Evolutionary conservation across 2,329 filamentous ascomycete species (phyloP).

Genomic region (Colletotrichum acutatum): DNA sequence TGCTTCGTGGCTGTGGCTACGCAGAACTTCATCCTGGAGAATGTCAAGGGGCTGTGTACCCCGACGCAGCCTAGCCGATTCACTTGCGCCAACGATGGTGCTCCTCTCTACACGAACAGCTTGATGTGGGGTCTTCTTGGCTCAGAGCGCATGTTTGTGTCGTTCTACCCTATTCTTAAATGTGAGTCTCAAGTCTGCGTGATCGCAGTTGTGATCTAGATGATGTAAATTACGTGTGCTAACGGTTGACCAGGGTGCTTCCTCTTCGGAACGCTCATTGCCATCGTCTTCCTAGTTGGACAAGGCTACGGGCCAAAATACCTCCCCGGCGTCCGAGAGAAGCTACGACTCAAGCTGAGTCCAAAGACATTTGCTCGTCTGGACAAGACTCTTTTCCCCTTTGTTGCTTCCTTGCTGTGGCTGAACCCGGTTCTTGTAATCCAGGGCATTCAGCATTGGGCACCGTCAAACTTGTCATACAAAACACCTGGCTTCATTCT

Average conservation of each 20-base stretch:
- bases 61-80: conserved; percentile 46
- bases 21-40: conserved; percentile 54
- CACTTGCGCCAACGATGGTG: conserved; percentile 44
- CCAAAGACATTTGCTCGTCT: conserved; percentile 46
- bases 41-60: conserved; percentile 47
- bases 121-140: conserved; percentile 45
- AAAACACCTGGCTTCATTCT: conserved; percentile 55
- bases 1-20: conserved; percentile 52
- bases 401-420: conserved; percentile 52
- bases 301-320: conserved; percentile 48
- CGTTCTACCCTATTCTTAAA: conserved; percentile 54
- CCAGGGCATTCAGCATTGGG: conserved; percentile 56
- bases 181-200: conserved; percentile 33
- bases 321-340: conserved; percentile 47
- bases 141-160: conserved; percentile 50
- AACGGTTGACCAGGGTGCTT: conserved; percentile 48
- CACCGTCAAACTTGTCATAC: conserved; percentile 54
- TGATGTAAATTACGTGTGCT: fast-evolving
- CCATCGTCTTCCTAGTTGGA: conserved; percentile 48
- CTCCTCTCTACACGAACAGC: conserved; percentile 43
- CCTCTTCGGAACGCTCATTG: conserved; percentile 50
- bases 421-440: conserved; percentile 54
- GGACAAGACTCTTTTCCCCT: conserved; percentile 50
- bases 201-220: fast-evolving
- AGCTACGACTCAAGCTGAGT: conserved; percentile 43